A percentile compares a stretch with the other conserved stretches of the same genome.
phyloP scores from a whole-genome alignment of 2,329 filamentous ascomycete species.

The Diaporthe sp. region DNA sequence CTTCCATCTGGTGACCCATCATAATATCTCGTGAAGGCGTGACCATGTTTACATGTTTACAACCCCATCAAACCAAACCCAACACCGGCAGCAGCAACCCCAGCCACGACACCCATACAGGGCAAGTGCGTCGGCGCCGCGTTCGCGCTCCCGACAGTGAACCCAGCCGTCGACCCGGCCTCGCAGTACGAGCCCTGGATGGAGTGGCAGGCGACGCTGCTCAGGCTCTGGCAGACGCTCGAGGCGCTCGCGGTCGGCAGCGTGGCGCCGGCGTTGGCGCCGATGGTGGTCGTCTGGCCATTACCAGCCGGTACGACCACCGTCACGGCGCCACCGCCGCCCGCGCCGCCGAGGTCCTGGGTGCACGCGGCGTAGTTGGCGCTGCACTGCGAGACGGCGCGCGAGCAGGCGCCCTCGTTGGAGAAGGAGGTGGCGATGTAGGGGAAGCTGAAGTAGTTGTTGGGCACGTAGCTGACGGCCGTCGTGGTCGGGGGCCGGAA shows the following conservation, averaged over 20 bases:
- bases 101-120: constrained; percentile 43
- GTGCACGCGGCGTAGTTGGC: constrained; percentile 68
- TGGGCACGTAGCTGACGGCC: constrained; percentile 65
- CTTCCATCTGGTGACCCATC: background rate
- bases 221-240: constrained; percentile 68
- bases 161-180: constrained; percentile 44
- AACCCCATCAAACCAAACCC: constrained; percentile 38
- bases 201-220: constrained; percentile 63
- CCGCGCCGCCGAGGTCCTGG: constrained; percentile 56
- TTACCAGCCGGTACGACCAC: constrained; percentile 67
- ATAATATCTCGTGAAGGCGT: background rate
- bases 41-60: constrained; percentile 24
- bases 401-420: constrained; percentile 64
- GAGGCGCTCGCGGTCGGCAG: constrained; percentile 59
- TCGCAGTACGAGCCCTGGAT: constrained; percentile 57
- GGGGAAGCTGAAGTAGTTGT: constrained; percentile 72
- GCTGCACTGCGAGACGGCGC: constrained; percentile 64
- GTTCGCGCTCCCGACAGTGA: constrained; percentile 44
- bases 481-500: constrained; percentile 50
- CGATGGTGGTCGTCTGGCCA: constrained; percentile 65
- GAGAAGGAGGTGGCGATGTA: constrained; percentile 66
- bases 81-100: constrained; percentile 42
- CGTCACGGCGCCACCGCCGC: constrained; percentile 57
- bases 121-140: constrained; percentile 43
- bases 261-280: constrained; percentile 54